phyloP scores from a whole-genome alignment of 176 grass and related monocot genomes.

The Paspalum notatum region DNA sequence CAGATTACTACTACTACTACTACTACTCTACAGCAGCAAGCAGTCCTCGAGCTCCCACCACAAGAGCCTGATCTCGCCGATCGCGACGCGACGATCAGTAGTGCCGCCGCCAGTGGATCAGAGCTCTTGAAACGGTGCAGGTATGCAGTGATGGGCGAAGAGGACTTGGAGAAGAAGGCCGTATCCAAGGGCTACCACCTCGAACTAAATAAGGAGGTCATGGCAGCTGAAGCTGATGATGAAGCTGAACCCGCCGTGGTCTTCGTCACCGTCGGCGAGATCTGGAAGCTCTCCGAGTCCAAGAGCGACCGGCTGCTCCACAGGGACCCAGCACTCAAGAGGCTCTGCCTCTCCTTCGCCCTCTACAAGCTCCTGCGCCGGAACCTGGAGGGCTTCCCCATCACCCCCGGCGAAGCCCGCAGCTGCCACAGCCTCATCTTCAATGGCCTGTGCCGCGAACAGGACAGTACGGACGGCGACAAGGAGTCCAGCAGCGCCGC shows the following conservation, averaged over 20 bases:
- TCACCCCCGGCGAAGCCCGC: not conserved
- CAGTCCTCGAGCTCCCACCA: not conserved
- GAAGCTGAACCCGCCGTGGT: not conserved
- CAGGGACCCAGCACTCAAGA: not conserved
- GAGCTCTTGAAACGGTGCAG: not conserved
- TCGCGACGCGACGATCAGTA: no score
- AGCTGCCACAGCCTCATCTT: not conserved
- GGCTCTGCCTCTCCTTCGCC: conserved; percentile 20
- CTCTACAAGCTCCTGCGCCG: conserved; percentile 31
- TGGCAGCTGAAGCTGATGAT: not conserved
- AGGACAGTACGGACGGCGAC: not conserved
- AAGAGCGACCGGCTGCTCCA: not conserved
- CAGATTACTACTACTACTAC: not conserved
- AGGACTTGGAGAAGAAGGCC: not conserved
- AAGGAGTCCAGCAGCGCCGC: not conserved
- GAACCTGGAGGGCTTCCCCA: conserved; percentile 1
- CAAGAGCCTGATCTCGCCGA: no score
- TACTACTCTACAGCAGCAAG: no score
- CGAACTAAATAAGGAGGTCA: not conserved
- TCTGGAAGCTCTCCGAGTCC: conserved; percentile 10
- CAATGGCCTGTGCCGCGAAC: not conserved
- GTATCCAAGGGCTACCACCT: not conserved
- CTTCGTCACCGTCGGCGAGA: not conserved
- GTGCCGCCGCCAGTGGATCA: not conserved
- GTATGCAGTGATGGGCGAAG: not conserved